Conservation (phyloP, 768 basidiomycete genomes). For the Phanerodontia chrysosporium region DNA sequence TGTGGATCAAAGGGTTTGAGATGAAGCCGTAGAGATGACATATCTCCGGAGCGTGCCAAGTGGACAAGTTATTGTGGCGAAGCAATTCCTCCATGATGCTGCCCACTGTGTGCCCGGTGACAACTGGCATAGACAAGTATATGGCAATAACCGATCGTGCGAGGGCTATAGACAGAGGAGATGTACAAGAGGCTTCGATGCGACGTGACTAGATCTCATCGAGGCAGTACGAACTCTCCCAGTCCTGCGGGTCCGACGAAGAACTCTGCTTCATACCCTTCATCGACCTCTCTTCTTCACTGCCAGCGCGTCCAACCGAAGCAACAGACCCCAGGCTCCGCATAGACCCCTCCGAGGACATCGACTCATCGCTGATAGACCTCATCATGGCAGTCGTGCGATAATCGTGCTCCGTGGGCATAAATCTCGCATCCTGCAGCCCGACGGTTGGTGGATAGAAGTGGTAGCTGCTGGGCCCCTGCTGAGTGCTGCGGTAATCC, state of each 20-base stretch:
- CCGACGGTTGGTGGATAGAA: neutral
- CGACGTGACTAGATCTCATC: neutral
- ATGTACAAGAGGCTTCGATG: too few relatives aligned
- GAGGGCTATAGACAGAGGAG: too few relatives aligned
- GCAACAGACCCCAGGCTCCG: neutral
- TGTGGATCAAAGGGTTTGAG: too few relatives aligned
- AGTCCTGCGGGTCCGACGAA: constrained; percentile 12
- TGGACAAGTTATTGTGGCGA: too few relatives aligned
- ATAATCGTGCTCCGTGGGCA: neutral
- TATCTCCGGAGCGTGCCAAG: too few relatives aligned
- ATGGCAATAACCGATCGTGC: too few relatives aligned
- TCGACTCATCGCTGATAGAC: constrained; percentile 1
- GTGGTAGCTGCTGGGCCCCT: neutral
- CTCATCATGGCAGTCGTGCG: neutral
- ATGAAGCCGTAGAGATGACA: too few relatives aligned
- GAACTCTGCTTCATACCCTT: neutral
- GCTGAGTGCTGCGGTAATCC: neutral
- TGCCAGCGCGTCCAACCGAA: neutral
- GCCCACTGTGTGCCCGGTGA: too few relatives aligned
- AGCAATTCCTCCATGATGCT: too few relatives aligned
- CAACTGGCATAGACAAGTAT: too few relatives aligned
- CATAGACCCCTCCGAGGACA: neutral
- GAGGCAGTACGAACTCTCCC: constrained; percentile 10
- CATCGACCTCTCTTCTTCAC: neutral
- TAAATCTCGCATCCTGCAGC: neutral